These are phyloP conservation scores for Boletus speciosus DNA, from an alignment of 768 basidiomycete genomes.

Conservation along the genomic window DNA sequence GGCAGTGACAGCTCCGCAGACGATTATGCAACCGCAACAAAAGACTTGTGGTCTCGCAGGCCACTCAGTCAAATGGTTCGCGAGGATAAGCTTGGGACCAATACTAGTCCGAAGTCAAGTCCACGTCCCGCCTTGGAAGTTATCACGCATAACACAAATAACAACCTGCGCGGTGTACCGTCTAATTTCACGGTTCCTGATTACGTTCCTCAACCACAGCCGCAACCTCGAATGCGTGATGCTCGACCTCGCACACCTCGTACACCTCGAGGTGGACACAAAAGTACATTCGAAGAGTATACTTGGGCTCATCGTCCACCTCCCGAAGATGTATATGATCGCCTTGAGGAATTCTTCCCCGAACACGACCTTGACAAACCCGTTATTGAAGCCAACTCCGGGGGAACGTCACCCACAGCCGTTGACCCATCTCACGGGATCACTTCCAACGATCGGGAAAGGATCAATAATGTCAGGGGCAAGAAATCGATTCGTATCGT, in stretches of 20 bases:
- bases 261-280: conserved; percentile 18
- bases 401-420: conserved; percentile 73
- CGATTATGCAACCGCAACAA: conserved; percentile 30
- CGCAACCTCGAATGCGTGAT: conserved; percentile 15
- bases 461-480: conserved; percentile 49
- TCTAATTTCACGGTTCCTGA: conserved; percentile 21
- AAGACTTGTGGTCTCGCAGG: conserved; percentile 31
- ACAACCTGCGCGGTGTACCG: conserved; percentile 11
- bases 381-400: conserved; percentile 82
- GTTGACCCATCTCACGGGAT: conserved; percentile 48
- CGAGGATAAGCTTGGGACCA: conserved; percentile 16
- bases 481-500: conserved; percentile 94
- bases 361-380: conserved; percentile 95
- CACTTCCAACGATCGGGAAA: conserved; percentile 31
- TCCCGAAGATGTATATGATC: conserved; percentile 90
- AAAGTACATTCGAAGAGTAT: conserved; percentile 59
- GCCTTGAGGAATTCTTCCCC: conserved; percentile 93
- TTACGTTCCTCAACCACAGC: conserved; percentile 12
- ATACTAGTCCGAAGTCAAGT: conserved; percentile 15
- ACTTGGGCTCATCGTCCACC: conserved; percentile 90
- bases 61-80: conserved; percentile 29
- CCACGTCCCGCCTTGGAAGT: conserved; percentile 32
- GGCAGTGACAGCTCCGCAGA: conserved; percentile 25
- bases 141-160: conserved; percentile 21
- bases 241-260: conserved; percentile 26